A percentile compares a stretch with the other conserved stretches of the same genome.
These are phyloP conservation scores for Canavalia ensiformis DNA, from an alignment of 306 rosid genomes.

Conservation along the genomic window DNA sequence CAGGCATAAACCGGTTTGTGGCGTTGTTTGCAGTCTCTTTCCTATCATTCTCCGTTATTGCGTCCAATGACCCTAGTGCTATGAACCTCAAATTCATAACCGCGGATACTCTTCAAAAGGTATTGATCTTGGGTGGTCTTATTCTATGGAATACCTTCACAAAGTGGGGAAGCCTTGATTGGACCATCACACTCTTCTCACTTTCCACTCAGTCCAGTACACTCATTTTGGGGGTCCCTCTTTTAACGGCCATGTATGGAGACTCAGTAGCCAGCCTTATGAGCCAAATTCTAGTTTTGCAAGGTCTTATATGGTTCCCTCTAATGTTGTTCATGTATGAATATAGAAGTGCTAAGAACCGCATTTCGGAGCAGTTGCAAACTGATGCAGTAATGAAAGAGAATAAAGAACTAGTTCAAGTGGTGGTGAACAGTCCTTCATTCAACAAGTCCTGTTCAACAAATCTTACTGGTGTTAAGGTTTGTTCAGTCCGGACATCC, in stretches of 20 bases:
- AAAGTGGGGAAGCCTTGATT: constrained; percentile 58
- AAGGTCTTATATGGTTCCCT: too few species aligned
- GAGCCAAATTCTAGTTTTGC: constrained; percentile 51
- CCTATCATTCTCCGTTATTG: neutral
- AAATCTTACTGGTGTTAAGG: too few species aligned
- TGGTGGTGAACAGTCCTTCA: constrained; percentile 67
- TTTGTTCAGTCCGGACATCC: too few species aligned
- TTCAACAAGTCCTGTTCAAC: constrained; percentile 61
- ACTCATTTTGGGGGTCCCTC: constrained; percentile 77
- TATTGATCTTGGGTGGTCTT: constrained; percentile 13
- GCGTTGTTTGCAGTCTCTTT: constrained; percentile 33
- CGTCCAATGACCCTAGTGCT: constrained; percentile 24
- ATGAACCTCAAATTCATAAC: constrained; percentile 32
- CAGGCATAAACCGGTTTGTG: constrained; percentile 42
- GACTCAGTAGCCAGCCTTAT: constrained; percentile 64
- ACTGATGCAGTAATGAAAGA: constrained; percentile 72
- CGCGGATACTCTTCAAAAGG: constrained; percentile 33
- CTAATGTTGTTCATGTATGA: constrained; percentile 73
- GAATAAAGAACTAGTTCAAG: constrained; percentile 73
- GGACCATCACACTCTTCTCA: constrained; percentile 78
- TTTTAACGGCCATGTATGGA: constrained; percentile 75
- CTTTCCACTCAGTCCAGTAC: constrained; percentile 81
- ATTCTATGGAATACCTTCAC: constrained; percentile 33
- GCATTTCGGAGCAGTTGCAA: constrained; percentile 63
- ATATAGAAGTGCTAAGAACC: constrained; percentile 73